Base-by-base conservation (phyloP, 768 basidiomycete species). In the Lactarius evosmus region DNA sequence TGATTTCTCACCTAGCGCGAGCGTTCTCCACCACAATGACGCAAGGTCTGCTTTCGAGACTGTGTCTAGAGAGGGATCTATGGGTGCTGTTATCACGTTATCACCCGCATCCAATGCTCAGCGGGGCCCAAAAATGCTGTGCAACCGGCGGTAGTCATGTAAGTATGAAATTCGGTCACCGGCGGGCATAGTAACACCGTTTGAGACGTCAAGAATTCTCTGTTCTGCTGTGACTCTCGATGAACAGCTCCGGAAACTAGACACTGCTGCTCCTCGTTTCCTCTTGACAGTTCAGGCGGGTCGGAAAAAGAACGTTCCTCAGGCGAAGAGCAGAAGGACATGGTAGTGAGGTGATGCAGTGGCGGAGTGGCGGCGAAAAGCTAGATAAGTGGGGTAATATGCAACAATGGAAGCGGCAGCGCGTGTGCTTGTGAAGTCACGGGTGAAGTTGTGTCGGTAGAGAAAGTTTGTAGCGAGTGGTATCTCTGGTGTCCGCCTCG, bases 71-170 rank as follows among this genome's bases (percentile, higher is more conserved):
- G 52, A 27, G 2, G n/a, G 25, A 19, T 58, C 14, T 51, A 32
- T 14, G n/a, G 56, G 27, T 56, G 49, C 22, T 12, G 11, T 12
- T 3, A 58, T 63, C 62, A 54, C 41, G 57, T 63, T 41, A 63
- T 49, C 8, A n/a, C 44, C 44, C 6, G 36, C n/a, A 46, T 4
- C 44, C n/a, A 12, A 12, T n/a, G n/a, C 41, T 44, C 41, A 22
- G 19, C 11, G 6, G 16, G 44, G 44, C 22, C 44, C 44, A 46
- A 12, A 22, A 46, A 46, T 25, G 25, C 25, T 25, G 46, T 27
- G 46, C 46, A 22, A 49, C 46, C 25, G 12, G 11, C 46, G 12
- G 22, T 46, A 25, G 44, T 44, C 41, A 36, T 22, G n/a, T 9
- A 46, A 11, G 11, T 22, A 44, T 14, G 22, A 49, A 49, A 14